These are phyloP conservation scores for Quercus ilex DNA, from an alignment of 306 rosid genomes.

Conservation along the genomic window DNA sequence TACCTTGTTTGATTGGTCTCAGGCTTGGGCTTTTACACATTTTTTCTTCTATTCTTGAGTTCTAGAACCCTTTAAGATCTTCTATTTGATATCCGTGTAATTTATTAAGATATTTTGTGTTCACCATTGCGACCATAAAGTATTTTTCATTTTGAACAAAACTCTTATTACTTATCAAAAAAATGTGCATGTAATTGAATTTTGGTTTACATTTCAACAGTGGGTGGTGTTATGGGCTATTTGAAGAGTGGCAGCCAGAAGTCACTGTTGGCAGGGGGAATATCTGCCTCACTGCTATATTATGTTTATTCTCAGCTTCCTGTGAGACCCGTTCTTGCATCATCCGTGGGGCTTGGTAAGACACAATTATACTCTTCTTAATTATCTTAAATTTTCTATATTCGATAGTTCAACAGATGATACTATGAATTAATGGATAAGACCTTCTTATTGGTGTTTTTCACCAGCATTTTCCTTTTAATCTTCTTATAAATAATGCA, in stretches of 20 bases:
- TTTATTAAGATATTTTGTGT: too few species aligned
- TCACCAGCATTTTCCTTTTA: neutral
- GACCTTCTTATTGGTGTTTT: neutral
- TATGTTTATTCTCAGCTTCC: constrained; percentile 73
- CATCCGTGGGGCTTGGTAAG: constrained; percentile 93
- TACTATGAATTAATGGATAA: neutral
- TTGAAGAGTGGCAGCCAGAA: constrained; percentile 95
- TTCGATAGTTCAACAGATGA: neutral
- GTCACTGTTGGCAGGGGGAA: constrained; percentile 85
- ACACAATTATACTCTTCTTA: neutral
- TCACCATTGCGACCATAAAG: too few species aligned
- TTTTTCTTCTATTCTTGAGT: too few species aligned
- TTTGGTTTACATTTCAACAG: constrained; percentile 35
- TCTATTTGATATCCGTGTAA: too few species aligned
- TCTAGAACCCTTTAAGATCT: too few species aligned
- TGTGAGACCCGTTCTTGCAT: constrained; percentile 73
- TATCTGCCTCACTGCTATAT: constrained; percentile 62
- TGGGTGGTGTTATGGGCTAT: constrained; percentile 91
- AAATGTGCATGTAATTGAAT: neutral
- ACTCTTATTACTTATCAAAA: too few species aligned
- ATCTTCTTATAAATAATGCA: neutral
- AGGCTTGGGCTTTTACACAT: too few species aligned
- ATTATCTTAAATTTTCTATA: neutral
- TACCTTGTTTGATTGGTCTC: too few species aligned
- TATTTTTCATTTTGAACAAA: too few species aligned